phyloP scores from a whole-genome alignment of 768 basidiomycete species.

The Hydnomerulius pinastri region DNA sequence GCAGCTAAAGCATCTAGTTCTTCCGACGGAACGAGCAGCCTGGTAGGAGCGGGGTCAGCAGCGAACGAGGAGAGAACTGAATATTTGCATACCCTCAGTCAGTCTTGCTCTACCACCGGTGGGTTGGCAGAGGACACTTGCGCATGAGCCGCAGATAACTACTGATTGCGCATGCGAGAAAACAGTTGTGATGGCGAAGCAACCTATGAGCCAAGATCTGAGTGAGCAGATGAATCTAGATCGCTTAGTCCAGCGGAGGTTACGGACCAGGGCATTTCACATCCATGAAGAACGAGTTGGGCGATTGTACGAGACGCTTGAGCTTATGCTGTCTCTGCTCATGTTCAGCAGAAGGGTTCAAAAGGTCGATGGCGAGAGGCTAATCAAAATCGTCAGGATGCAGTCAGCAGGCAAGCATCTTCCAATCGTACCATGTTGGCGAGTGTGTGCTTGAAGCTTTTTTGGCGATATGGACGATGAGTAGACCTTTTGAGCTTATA shows the following conservation, averaged over 20 bases:
- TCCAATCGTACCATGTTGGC: slow-evolving; percentile 1
- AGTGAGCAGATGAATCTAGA: neutral
- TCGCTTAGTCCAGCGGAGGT: no score
- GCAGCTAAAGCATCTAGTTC: slow-evolving; percentile 50
- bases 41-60: slow-evolving; percentile 34
- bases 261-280: slow-evolving; percentile 94
- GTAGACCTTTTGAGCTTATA: neutral
- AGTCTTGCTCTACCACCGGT: slow-evolving; percentile 95
- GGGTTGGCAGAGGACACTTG: slow-evolving; percentile 92
- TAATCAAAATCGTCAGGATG: slow-evolving; percentile 43
- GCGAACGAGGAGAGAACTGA: neutral
- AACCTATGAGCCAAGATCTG: slow-evolving; percentile 52
- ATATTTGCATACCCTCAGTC: slow-evolving; percentile 81
- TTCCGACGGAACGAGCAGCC: slow-evolving; percentile 99
- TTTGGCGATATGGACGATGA: neutral
- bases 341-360: slow-evolving; percentile 88
- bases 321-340: slow-evolving; percentile 96
- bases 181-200: slow-evolving; percentile 94
- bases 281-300: slow-evolving; percentile 99
- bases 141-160: slow-evolving; percentile 90
- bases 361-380: slow-evolving; percentile 97
- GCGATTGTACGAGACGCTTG: slow-evolving; percentile 97
- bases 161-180: slow-evolving; percentile 99
- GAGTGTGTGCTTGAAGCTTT: neutral
- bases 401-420: slow-evolving; percentile 98